Base-by-base conservation (phyloP, 2,329 filamentous ascomycete genomes). In the Seiridium cupressi region DNA sequence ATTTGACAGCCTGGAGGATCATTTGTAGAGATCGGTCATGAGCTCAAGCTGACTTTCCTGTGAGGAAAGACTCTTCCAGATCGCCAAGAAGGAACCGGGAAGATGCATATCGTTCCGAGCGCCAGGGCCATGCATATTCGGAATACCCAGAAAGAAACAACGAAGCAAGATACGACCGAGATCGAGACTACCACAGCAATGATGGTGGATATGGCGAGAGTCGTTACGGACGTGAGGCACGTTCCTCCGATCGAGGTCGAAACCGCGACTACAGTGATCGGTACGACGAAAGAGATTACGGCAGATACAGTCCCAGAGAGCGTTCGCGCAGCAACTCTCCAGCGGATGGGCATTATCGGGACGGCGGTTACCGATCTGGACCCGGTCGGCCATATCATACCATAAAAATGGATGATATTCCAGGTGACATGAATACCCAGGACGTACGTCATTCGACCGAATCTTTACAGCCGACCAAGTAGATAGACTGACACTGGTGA, bases 31-130 rank as follows among this genome's bases (percentile, higher is more conserved):
- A 68, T 66, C 46, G 59, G 61, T 59, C 58, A 60, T 65, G 70
- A 71, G 68, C 66, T 64, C 68, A 64, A 62, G 71, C 71, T 73
- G 63, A 73, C 71, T 70, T 70, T 66, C 68, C 66, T 66, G 55
- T 61, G 68, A 69, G 69, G 66, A 67, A 73, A 73, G 70, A 72
- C 65, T 66, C 68, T 62, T 72, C 71, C 66, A 73, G 71, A 58
- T 73, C 69, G 51, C 69, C 68, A 61, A 69, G 66, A 65, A 68
- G 65, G 61, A 66, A 65, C 34, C 66, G 68, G 59, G 70, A 68
- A 55, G 68, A 72, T 49, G 68, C 69, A 61, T 66, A 66, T 35
- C 68, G 66, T 44, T 18, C 36, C 44, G 55, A 51, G 36, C 65
- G 60, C 32, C 34, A 40, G 5, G 62, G 57, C 48, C 63, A 61